phyloP scores from a whole-genome alignment of 345 rosid species.

The Trapa incisa region DNA sequence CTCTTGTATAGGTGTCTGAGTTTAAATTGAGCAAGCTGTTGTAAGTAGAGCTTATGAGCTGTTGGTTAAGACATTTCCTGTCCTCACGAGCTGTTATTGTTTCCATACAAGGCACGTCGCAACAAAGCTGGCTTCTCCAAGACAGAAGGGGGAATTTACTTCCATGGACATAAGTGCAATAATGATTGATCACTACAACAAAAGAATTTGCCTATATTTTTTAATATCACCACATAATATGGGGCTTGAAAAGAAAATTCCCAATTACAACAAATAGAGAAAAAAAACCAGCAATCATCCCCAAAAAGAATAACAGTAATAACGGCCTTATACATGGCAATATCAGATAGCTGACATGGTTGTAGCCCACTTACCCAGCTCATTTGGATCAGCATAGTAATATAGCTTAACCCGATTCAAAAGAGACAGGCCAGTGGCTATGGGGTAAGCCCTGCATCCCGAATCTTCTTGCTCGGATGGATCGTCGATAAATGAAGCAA shows the following conservation, averaged over 20 bases:
- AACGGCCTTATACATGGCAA: not conserved
- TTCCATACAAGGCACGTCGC: not conserved
- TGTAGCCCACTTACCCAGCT: conserved; percentile 7
- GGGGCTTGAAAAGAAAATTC: not conserved
- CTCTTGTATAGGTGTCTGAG: conserved; percentile 20
- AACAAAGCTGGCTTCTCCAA: too few relatives aligned
- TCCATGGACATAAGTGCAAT: too few relatives aligned
- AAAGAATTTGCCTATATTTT: too few relatives aligned
- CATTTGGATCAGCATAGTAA: conserved; percentile 6
- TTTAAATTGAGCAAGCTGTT: conserved; percentile 21
- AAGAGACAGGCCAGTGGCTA: conserved; percentile 7
- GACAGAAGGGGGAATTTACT: too few relatives aligned
- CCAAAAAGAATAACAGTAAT: not conserved
- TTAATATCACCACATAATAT: not conserved
- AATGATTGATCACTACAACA: too few relatives aligned
- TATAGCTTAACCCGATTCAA: conserved; percentile 3
- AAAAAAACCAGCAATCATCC: not conserved
- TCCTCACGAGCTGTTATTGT: conserved; percentile 5
- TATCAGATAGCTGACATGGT: not conserved
- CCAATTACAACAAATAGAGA: not conserved
- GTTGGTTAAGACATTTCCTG: conserved; percentile 9
- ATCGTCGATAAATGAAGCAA: conserved; percentile 22
- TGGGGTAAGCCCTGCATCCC: not conserved
- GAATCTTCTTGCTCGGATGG: conserved; percentile 7
- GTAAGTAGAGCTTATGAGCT: not conserved